Conservation (phyloP, 140 eudicot species). For the Cichorium intybus region DNA sequence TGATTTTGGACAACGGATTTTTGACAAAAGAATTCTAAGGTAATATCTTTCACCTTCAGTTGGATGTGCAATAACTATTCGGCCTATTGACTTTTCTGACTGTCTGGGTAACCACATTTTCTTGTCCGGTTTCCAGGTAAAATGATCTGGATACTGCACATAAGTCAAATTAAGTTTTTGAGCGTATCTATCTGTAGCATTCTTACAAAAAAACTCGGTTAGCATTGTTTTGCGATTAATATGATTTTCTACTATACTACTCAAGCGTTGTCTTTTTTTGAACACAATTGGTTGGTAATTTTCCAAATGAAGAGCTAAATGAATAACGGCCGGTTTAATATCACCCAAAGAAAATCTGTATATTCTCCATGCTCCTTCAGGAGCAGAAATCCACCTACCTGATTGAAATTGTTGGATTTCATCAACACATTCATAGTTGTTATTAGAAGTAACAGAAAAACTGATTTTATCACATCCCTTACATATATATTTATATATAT, state of each 20-base stretch:
- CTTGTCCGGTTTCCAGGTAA: neutral
- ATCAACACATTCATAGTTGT: no score
- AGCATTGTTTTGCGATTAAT: no score
- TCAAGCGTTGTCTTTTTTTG: slow-evolving; percentile 14
- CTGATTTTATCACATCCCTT: no score
- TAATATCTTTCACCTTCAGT: slow-evolving; percentile 22
- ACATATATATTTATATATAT: slow-evolving; percentile 28
- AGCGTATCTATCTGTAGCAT: no score
- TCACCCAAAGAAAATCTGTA: slow-evolving; percentile 22
- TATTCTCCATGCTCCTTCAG: slow-evolving; percentile 24
- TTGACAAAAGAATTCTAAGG: no score
- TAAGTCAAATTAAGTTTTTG: no score
- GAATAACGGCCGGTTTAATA: slow-evolving; percentile 13
- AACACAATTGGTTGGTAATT: neutral
- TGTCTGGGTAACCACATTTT: slow-evolving; percentile 3
- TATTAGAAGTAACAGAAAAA: no score
- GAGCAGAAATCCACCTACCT: slow-evolving; percentile 25
- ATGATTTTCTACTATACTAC: no score
- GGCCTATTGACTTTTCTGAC: neutral
- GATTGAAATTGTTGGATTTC: slow-evolving; percentile 7
- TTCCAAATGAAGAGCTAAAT: no score
- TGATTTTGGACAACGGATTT: slow-evolving; percentile 7
- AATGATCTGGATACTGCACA: no score
- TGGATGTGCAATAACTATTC: neutral
- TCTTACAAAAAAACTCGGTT: neutral